phyloP scores from a whole-genome alignment of 805 yeast species.

The Ogataea parapolymorpha region DNA sequence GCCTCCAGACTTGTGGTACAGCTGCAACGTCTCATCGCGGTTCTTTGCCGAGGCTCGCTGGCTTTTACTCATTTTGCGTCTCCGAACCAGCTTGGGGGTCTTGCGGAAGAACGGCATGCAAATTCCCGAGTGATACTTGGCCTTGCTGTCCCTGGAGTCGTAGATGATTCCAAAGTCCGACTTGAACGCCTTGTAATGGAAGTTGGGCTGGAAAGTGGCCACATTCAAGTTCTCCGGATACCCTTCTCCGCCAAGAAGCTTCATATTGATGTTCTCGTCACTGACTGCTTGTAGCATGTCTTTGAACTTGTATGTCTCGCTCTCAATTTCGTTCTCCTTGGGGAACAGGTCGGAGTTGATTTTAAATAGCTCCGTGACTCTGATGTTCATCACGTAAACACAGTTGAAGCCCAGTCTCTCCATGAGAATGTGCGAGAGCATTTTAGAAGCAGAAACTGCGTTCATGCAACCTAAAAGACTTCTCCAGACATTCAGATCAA shows the following conservation, averaged over 20 bases:
- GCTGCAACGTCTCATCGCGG: constrained; percentile 34
- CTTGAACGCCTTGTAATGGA: constrained; percentile 44
- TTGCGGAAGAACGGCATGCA: constrained; percentile 51
- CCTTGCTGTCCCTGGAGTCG: constrained; percentile 28
- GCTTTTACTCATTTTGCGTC: constrained; percentile 17
- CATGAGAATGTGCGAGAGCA: constrained; percentile 37
- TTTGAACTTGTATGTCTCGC: constrained; percentile 41
- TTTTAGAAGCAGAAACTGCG: constrained; percentile 41
- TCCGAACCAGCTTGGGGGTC: constrained; percentile 43
- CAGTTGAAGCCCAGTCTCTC: constrained; percentile 37
- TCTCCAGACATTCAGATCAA: constrained; percentile 37
- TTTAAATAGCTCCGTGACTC: constrained; percentile 44
- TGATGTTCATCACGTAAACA: constrained; percentile 49
- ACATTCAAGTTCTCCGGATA: constrained; percentile 20
- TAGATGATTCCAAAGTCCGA: constrained; percentile 53
- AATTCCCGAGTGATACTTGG: constrained; percentile 45
- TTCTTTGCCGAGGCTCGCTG: constrained; percentile 5
- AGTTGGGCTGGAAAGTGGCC: constrained; percentile 22
- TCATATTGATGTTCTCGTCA: constrained; percentile 40
- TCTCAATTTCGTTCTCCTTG: constrained; percentile 39
- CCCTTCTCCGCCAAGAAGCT: constrained; percentile 46
- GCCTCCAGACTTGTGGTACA: constrained; percentile 51
- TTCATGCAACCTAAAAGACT: constrained; percentile 36
- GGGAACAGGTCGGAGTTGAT: constrained; percentile 45
- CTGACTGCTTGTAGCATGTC: constrained; percentile 36